phyloP scores from a whole-genome alignment of 2,329 filamentous ascomycete genomes.

The Metarhizium sp. region DNA sequence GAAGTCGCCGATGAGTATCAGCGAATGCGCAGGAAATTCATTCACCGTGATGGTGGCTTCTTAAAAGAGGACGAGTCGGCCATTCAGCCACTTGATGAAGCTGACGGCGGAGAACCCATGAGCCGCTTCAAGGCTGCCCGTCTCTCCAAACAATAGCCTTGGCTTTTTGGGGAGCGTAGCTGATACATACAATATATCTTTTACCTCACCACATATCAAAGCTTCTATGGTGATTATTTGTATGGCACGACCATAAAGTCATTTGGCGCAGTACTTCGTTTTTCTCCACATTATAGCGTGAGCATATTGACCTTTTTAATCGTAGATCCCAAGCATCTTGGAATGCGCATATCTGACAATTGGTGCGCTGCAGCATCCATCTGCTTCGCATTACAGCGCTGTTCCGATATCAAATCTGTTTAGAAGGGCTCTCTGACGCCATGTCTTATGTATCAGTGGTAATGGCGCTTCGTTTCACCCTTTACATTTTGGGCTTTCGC shows the following conservation, averaged over 20 bases:
- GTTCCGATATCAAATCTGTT: slow-evolving; percentile 43
- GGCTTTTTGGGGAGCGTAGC: slow-evolving; percentile 6
- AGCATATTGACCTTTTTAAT: neutral
- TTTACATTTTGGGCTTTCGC: slow-evolving; percentile 33
- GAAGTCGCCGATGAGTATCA: slow-evolving; percentile 80
- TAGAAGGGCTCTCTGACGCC: slow-evolving; percentile 54
- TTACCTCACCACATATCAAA: neutral
- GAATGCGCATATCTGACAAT: slow-evolving; percentile 36
- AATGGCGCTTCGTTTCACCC: slow-evolving; percentile 55
- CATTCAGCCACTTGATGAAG: slow-evolving; percentile 58
- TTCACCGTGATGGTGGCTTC: slow-evolving; percentile 77
- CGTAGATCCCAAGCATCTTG: neutral
- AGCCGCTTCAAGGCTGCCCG: slow-evolving; percentile 68
- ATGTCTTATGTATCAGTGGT: slow-evolving; percentile 29
- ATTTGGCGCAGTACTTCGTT: neutral
- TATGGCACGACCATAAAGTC: neutral
- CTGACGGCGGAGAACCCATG: slow-evolving; percentile 53
- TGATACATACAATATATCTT: slow-evolving; percentile 13
- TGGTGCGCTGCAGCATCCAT: slow-evolving; percentile 43
- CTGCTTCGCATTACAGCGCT: slow-evolving; percentile 44
- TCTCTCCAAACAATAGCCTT: slow-evolving; percentile 40
- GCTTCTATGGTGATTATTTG: neutral
- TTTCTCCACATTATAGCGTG: neutral
- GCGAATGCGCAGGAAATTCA: slow-evolving; percentile 70
- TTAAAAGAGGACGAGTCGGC: slow-evolving; percentile 59